phyloP scores from a whole-genome alignment of 2,329 filamentous ascomycete species.

The Cladosporium sp. region DNA sequence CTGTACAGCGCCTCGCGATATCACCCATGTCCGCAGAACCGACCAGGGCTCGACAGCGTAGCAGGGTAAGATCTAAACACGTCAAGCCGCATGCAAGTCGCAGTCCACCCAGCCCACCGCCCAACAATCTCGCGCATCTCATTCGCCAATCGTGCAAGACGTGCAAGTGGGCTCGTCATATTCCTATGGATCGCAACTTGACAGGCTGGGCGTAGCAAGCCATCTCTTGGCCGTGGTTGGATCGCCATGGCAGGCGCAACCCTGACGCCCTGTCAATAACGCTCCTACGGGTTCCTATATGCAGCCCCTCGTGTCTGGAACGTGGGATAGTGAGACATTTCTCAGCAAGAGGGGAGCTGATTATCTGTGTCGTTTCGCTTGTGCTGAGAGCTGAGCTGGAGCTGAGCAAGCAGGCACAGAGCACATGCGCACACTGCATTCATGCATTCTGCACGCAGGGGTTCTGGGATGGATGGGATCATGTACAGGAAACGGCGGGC shows the following conservation, averaged over 20 bases:
- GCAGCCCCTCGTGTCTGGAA: not conserved
- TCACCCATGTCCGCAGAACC: too few species aligned
- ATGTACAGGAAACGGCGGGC: not conserved
- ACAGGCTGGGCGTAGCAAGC: too few species aligned
- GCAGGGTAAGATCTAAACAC: not conserved
- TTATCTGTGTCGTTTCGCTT: not conserved
- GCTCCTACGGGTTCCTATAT: not conserved
- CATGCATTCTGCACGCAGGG: not conserved
- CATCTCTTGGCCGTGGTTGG: too few species aligned
- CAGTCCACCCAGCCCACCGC: not conserved
- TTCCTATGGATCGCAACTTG: too few species aligned
- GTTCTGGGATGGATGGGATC: not conserved
- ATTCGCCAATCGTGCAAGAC: not conserved
- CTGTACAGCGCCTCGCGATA: too few species aligned
- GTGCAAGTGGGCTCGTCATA: too few species aligned
- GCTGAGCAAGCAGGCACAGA: not conserved
- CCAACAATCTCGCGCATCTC: not conserved
- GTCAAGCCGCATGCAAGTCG: not conserved
- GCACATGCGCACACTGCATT: not conserved
- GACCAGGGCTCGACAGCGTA: not conserved
- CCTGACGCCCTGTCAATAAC: not conserved
- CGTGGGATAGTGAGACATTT: slow-evolving; percentile 1
- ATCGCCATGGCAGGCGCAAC: not conserved
- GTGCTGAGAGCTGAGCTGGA: not conserved
- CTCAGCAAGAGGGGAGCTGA: too few species aligned